Conservation (phyloP, 1,284 basidiomycete species). For the Microbotryomycetes sp. region DNA sequence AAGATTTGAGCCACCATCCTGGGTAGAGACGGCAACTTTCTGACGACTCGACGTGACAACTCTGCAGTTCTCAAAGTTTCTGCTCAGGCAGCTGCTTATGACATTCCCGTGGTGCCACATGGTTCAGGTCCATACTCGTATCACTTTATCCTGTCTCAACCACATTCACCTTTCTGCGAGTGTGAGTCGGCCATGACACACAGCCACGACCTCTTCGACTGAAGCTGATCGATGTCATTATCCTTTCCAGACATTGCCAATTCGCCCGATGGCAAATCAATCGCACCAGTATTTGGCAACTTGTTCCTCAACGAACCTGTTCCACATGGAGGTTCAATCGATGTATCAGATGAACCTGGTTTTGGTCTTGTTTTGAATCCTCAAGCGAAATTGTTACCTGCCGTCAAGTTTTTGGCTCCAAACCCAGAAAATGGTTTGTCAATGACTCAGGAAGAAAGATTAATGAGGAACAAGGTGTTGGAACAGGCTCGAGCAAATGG, state of each 20-base stretch:
- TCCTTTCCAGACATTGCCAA: constrained; percentile 47
- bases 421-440: constrained; percentile 10
- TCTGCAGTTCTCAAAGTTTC: constrained; percentile 48
- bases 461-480: background rate
- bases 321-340: constrained; percentile 46
- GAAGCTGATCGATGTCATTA: background rate
- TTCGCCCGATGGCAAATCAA: constrained; percentile 50
- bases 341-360: constrained; percentile 46
- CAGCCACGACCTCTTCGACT: too few relatives aligned
- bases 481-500: background rate
- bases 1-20: background rate
- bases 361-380: constrained; percentile 52
- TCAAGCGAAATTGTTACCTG: constrained; percentile 44
- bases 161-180: constrained; percentile 42
- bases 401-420: constrained; percentile 30
- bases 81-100: constrained; percentile 46
- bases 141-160: constrained; percentile 44
- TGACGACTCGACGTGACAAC: background rate
- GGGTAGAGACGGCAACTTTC: background rate
- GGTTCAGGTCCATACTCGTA: constrained; percentile 48
- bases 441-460: constrained; percentile 7
- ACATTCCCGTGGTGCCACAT: constrained; percentile 53
- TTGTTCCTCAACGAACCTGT: constrained; percentile 51
- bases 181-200: too few relatives aligned
- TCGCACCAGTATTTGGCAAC: constrained; percentile 51